Base-by-base conservation (phyloP, 2,329 filamentous ascomycete species). In the Diaporthe sp. region DNA sequence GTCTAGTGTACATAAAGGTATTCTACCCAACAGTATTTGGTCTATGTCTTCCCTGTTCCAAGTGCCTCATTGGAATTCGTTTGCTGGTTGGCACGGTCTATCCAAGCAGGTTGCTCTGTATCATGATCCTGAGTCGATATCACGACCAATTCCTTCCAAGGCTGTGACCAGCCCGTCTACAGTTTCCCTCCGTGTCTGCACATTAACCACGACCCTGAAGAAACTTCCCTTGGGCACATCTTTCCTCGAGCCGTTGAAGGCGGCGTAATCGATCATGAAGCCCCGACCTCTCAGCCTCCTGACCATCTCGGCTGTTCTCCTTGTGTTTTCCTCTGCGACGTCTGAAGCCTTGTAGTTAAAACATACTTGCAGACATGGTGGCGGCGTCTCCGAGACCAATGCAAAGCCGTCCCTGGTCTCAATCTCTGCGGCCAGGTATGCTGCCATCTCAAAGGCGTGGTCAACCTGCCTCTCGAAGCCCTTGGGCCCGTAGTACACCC, bases 321-420 rank as follows among this genome's bases (percentile, higher is more conserved):
- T 79, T 42, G 88, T 89, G 79, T 91, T 91, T 8, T 81, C 77
- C 22, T 85, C 82, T 0, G 82, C 82, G 0, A 82, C 78, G 56
- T 93, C 76, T 73, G 82, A 79, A 3, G 92, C 90, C 1, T 86
- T 86, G 79, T 94, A 95, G 82, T 98, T 98, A 83, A 98, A 98
- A 86, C 96, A 98, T 30, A 98, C 94, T 84, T 98, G 97, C 81
- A 98, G 85, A 84, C 96, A 98, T 0, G 94, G 94, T 61, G 96
- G 92, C 35, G 95, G 94, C 78, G 94, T 92, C 35, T 61, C 65
- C 15, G 92, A 94, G 4, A 98, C 90, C 22, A 97, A 86, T 25
- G 90, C 85, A 78, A 98, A 93, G 78, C 94, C 86, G 0, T 84
- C 81, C 55, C 88, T 87, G 19, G 84, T 61, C 7, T 86, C 83